Percentiles rank a stretch among this genome's conserved stretches.
These are phyloP conservation scores for Magnaporthales sp. DNA, from an alignment of 2,329 filamentous ascomycete genomes.

Conservation along the genomic window DNA sequence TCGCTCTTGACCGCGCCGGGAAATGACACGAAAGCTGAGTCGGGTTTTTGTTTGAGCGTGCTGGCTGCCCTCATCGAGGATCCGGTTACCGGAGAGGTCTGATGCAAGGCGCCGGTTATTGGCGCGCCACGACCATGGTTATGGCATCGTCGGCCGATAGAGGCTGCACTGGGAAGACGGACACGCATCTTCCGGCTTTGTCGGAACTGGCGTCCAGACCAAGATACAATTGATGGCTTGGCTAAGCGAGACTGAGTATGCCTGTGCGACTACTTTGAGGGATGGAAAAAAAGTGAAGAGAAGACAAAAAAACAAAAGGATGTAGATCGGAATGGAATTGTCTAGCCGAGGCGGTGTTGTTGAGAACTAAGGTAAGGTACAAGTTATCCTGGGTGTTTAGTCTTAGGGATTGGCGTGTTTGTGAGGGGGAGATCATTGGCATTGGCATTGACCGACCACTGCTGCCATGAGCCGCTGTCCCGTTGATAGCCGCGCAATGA, in stretches of 20 bases:
- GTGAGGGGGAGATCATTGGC: not conserved
- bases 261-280: too few species aligned
- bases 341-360: not conserved
- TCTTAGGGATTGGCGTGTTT: not conserved
- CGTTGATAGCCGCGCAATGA: not conserved
- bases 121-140: slow-evolving; percentile 17
- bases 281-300: not conserved
- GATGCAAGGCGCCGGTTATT: not conserved
- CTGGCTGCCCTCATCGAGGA: slow-evolving; percentile 23
- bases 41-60: slow-evolving; percentile 46
- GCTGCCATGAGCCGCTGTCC: not conserved
- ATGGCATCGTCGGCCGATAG: slow-evolving; percentile 13
- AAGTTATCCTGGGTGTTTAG: not conserved
- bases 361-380: not conserved
- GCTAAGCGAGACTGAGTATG: too few species aligned
- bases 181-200: slow-evolving; percentile 8
- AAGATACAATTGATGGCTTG: not conserved
- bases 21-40: slow-evolving; percentile 58
- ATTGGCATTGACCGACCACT: not conserved
- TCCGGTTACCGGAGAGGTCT: not conserved
- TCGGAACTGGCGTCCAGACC: not conserved
- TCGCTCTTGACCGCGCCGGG: slow-evolving; percentile 93
- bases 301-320: not conserved
- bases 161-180: slow-evolving; percentile 8
- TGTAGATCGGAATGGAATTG: not conserved